Evolutionary conservation across 176 grass and related monocot genomes (phyloP).

Genomic region (Dactylis glomerata): DNA sequence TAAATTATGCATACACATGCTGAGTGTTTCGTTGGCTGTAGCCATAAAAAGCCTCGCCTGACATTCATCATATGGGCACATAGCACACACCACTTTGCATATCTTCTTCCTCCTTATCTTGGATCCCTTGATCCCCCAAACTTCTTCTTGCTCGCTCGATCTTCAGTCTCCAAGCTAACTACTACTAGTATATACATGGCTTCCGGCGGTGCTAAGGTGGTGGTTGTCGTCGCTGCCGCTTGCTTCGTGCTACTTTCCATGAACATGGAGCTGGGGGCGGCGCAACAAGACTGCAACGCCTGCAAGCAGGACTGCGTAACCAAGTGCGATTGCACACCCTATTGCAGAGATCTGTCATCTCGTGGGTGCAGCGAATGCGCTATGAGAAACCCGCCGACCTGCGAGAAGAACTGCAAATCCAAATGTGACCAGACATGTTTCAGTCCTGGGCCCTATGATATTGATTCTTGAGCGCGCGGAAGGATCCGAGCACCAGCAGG

Average conservation of each 20-base stretch:
- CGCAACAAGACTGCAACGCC: neutral
- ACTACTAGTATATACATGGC: neutral
- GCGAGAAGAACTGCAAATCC: too few species aligned
- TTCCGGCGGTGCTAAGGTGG: neutral
- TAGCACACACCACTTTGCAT: neutral
- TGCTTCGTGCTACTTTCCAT: neutral
- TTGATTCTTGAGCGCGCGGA: neutral
- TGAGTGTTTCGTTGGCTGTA: neutral
- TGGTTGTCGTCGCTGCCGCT: neutral
- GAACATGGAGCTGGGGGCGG: neutral
- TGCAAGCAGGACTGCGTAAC: neutral
- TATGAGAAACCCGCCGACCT: too few species aligned
- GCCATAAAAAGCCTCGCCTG: neutral
- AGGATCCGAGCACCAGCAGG: neutral
- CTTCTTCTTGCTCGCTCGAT: neutral
- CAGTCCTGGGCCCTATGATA: too few species aligned
- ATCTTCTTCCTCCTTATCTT: neutral
- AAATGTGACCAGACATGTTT: too few species aligned
- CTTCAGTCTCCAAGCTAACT: neutral
- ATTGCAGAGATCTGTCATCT: neutral
- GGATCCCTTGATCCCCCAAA: neutral
- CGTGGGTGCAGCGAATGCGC: neutral
- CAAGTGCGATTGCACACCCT: neutral
- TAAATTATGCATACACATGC: neutral
- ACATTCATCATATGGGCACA: neutral